Base-by-base conservation (phyloP, 352 stramenopile species). In the Globisporangium perplexum region DNA sequence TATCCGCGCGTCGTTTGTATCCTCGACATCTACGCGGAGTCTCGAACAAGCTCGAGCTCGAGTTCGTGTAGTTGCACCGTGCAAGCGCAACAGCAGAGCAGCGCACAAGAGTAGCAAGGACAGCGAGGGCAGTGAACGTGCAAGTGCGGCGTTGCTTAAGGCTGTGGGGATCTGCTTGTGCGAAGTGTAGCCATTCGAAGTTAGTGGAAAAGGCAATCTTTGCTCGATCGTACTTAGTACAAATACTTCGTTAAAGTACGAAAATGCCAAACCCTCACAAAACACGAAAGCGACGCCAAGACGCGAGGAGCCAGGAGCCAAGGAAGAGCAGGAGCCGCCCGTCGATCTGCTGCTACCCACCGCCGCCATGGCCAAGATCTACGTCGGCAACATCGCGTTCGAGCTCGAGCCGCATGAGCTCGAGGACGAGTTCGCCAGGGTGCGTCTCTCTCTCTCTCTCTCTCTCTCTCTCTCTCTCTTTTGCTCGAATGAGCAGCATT, bases 341-440 rank as follows among this genome's bases (percentile, higher is more conserved):
- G 26, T 30, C 26, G 3, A 5, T 30, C 26, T 5, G 63, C 56
- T 53, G 60, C 7, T 63, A 33, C 8, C 26, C 8, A 53, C 61
- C 7, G 68, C 61, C 57, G 62, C 68, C 15, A 83, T 75, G 58
- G 70, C 70, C n/a, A 87, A 85, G 66, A 55, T 87, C 47, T 87
- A 85, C 55, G 70, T 87, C 39, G 76, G 76, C 28, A 87, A 87
- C 51, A 59, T 85, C 39, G 67, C 74, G 60, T 83, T 74, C 57
- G 67, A 83, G 41, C 53, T 79, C 36, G 65, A 76, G 23, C 56
- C 69, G 52, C 44, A 47, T 18, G 76, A 83, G 31, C 53, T 80
- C 14, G 74, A 85, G 61, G 71, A 43, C 4, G 72, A 68, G 38
- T 79, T 87, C 51, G 61, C 62, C 49, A 78, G 69, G 51, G 73